Conservation (phyloP, 768 basidiomycete genomes). For the Lactifluus pinguis region DNA sequence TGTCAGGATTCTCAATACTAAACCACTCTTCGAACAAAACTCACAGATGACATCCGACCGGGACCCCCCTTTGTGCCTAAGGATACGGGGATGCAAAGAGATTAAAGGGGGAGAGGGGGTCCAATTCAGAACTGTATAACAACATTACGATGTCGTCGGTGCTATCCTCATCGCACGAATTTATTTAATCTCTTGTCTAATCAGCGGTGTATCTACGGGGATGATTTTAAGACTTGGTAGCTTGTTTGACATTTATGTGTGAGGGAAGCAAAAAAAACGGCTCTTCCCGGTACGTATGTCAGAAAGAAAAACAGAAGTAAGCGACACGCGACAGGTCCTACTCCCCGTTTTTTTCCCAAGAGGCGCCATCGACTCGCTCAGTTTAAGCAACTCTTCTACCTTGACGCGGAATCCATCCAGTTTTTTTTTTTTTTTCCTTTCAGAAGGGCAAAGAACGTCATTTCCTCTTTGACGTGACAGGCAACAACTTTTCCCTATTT, state of each 20-base stretch:
- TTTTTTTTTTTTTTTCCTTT: too few species aligned
- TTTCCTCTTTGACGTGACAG: not conserved
- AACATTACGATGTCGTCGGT: not conserved
- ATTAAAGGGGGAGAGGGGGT: not conserved
- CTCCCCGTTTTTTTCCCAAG: not conserved
- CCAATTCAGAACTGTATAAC: too few species aligned
- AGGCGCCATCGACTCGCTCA: too few species aligned
- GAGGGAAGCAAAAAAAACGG: not conserved
- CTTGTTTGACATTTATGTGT: not conserved
- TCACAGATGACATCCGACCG: too few species aligned
- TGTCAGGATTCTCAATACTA: not conserved
- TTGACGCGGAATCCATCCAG: not conserved
- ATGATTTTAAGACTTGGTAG: not conserved
- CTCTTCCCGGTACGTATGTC: not conserved
- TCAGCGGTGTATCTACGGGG: slow-evolving; percentile 9
- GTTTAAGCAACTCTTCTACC: not conserved
- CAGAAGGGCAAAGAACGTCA: not conserved
- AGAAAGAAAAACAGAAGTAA: not conserved
- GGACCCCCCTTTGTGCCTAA: not conserved
- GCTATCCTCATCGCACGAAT: not conserved
- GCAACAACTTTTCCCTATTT: not conserved
- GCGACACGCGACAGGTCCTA: not conserved
- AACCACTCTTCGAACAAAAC: not conserved
- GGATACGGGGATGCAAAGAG: not conserved
- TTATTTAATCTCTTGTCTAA: slow-evolving; percentile 4